phyloP scores from a whole-genome alignment of 2,329 filamentous ascomycete species.

The Paraconiothyrium brasiliense region DNA sequence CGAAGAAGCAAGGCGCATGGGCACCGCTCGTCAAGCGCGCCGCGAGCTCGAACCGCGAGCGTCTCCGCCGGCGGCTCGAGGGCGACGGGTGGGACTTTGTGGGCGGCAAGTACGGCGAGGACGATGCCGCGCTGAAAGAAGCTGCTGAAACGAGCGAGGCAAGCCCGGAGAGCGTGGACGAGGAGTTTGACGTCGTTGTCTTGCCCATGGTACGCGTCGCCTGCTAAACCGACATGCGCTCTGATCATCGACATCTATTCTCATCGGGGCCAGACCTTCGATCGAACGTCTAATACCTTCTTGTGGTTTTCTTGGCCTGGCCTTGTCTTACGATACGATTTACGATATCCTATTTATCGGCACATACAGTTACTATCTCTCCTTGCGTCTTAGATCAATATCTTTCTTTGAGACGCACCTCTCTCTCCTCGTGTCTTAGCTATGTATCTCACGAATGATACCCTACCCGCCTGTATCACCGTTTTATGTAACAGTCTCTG shows the following conservation, averaged over 20 bases:
- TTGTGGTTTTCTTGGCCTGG: not conserved
- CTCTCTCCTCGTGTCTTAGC: slow-evolving; percentile 11
- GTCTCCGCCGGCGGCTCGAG: slow-evolving; percentile 39
- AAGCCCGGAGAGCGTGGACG: slow-evolving; percentile 44
- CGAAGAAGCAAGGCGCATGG: slow-evolving; percentile 21
- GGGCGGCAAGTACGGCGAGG: slow-evolving; percentile 39
- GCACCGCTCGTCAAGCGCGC: slow-evolving; percentile 35
- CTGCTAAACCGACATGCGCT: slow-evolving; percentile 14
- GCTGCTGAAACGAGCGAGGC: slow-evolving; percentile 30
- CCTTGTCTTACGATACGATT: not conserved
- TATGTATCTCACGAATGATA: slow-evolving; percentile 21
- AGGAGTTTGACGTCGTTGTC: slow-evolving; percentile 48
- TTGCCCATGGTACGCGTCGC: slow-evolving; percentile 26
- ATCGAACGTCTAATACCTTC: not conserved
- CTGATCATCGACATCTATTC: too few species aligned
- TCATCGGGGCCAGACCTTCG: too few species aligned
- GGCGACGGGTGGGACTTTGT: slow-evolving; percentile 49
- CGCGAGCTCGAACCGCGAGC: slow-evolving; percentile 41
- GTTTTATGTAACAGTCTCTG: slow-evolving; percentile 19
- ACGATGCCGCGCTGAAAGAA: slow-evolving; percentile 26
- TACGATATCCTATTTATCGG: not conserved
- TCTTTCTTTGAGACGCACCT: not conserved
- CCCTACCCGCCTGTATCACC: slow-evolving; percentile 23
- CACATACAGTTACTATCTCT: slow-evolving; percentile 5
- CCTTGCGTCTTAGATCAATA: not conserved